Evolutionary conservation across 1,284 basidiomycete species (phyloP).

Genomic region (Clitocybe nebularis): DNA sequence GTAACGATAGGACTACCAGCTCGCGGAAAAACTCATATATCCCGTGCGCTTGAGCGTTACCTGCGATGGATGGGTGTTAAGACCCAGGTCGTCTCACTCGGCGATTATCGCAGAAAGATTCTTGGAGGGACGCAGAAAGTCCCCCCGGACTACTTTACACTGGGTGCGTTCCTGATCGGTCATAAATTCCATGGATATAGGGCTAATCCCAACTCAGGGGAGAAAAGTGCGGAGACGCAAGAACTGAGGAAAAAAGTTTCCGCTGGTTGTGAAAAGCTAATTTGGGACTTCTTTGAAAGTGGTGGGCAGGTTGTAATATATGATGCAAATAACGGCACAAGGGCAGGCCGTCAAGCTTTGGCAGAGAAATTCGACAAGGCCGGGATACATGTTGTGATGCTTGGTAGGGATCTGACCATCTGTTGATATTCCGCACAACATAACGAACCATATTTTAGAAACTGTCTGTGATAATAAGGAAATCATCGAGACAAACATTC

Average conservation of each 20-base stretch:
- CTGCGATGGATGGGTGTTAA: constrained; percentile 98
- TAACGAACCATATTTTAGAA: constrained; percentile 43
- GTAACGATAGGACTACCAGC: constrained; percentile 91
- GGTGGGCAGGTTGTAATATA: constrained; percentile 97
- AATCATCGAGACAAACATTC: constrained; percentile 91
- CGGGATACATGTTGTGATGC: constrained; percentile 89
- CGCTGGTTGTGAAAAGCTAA: constrained; percentile 80
- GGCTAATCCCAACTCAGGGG: constrained; percentile 39
- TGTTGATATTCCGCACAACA: background rate
- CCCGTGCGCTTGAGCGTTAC: constrained; percentile 92
- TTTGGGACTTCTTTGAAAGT: constrained; percentile 85
- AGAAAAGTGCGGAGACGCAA: constrained; percentile 78
- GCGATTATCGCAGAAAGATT: constrained; percentile 90
- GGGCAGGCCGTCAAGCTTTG: constrained; percentile 62
- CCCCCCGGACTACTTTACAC: constrained; percentile 89
- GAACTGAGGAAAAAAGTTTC: constrained; percentile 72
- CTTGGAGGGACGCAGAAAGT: constrained; percentile 86
- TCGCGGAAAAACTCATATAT: constrained; percentile 95
- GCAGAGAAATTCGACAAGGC: constrained; percentile 82
- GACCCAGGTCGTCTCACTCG: constrained; percentile 90
- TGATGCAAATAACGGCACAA: constrained; percentile 96
- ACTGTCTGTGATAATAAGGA: constrained; percentile 86
- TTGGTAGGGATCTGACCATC: constrained; percentile 56
- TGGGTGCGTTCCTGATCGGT: constrained; percentile 43
- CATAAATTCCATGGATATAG: background rate